A percentile compares a stretch with the other conserved stretches of the same genome.
Conservation (phyloP, 495 filamentous ascomycete genomes). For the Zalerion maritima region DNA sequence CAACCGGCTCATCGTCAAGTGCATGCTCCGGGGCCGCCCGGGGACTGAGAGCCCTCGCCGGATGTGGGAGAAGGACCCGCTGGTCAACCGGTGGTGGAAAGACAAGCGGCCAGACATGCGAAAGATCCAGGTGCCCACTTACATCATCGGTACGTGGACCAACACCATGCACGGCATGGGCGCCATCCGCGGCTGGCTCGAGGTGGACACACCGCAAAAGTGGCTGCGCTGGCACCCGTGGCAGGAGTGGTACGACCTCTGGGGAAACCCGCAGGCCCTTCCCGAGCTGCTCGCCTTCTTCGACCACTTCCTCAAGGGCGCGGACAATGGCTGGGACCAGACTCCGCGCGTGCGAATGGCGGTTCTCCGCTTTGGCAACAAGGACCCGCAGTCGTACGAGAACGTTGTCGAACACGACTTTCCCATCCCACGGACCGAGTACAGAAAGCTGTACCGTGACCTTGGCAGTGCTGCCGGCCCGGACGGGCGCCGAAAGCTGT, state of each 20-base stretch:
- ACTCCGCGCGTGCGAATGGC: conserved; percentile 24
- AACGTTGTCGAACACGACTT: conserved; percentile 17
- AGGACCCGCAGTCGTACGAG: conserved; percentile 3
- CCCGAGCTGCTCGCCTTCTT: conserved; percentile 23
- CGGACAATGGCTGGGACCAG: conserved; percentile 26
- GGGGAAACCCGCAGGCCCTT: conserved; percentile 10
- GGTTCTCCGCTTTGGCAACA: conserved; percentile 13
- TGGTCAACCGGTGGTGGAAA: too few relatives aligned
- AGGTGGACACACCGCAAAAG: conserved; percentile 12
- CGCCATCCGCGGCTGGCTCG: conserved; percentile 20
- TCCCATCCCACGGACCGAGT: conserved; percentile 18
- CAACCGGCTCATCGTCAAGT: conserved; percentile 15
- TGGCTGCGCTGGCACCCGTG: conserved; percentile 18
- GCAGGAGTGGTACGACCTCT: conserved; percentile 31
- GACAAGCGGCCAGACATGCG: conserved; percentile 16
- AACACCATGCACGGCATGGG: conserved; percentile 24
- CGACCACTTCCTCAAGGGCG: conserved; percentile 23
- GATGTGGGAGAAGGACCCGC: conserved; percentile 17
- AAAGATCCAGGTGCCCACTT: conserved; percentile 13
- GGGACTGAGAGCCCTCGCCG: conserved; percentile 19
- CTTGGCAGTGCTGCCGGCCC: too few relatives aligned
- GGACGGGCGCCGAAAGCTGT: too few relatives aligned
- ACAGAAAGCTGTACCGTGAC: conserved; percentile 16
- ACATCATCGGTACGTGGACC: conserved; percentile 16
- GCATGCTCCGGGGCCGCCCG: conserved; percentile 12